These are phyloP conservation scores for Flaveria brownii DNA, from an alignment of 129 eudicot species.

Conservation along the genomic window DNA sequence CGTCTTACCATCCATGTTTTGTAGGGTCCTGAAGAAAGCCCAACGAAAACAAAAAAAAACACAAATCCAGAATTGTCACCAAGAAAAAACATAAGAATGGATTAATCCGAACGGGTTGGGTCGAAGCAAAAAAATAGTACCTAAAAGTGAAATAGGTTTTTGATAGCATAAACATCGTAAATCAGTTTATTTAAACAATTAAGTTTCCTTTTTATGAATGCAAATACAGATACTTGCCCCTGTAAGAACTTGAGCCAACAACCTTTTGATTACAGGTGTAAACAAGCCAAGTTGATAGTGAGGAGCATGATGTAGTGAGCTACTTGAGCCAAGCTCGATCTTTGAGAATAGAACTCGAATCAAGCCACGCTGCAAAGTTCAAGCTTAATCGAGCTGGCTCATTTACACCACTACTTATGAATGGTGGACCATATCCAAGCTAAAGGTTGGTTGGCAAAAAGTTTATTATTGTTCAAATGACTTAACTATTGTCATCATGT, in stretches of 20 bases:
- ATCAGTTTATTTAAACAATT: neutral
- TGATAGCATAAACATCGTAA: neutral
- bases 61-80: neutral
- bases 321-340: neutral
- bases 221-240: neutral
- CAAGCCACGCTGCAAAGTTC: neutral
- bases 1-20: constrained; percentile 91
- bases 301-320: neutral
- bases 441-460: neutral
- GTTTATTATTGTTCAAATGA: neutral
- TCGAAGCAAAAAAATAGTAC: neutral
- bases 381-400: neutral
- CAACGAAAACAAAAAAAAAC: neutral
- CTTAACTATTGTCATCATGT: neutral
- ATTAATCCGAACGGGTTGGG: no score
- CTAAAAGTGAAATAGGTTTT: neutral
- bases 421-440: neutral
- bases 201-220: neutral
- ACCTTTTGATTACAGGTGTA: neutral
- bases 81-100: neutral
- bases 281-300: neutral
- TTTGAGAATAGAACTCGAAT: neutral
- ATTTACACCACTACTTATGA: neutral
- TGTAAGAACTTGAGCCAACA: neutral
- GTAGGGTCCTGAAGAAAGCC: constrained; percentile 64